Conservation (phyloP, 768 basidiomycete genomes). For the Aureoboletus auriporus region DNA sequence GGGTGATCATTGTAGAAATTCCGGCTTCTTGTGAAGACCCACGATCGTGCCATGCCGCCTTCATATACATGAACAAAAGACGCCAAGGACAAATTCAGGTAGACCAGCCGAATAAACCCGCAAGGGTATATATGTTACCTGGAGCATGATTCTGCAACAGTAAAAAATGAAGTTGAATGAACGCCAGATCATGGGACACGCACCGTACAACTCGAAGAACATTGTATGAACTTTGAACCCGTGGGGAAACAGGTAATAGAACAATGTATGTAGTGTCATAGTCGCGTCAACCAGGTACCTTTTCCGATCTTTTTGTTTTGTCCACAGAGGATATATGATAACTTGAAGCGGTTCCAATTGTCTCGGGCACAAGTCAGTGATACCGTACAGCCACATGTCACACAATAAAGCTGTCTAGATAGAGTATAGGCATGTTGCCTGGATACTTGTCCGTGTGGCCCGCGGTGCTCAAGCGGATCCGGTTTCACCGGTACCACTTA, state of each 20-base stretch:
- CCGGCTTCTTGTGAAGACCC: background rate
- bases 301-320: constrained; percentile 16
- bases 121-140: background rate
- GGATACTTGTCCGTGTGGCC: no score
- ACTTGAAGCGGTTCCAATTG: constrained; percentile 16
- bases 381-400: constrained; percentile 16
- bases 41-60: background rate
- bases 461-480: no score
- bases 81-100: background rate
- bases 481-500: no score
- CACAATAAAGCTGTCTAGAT: no score
- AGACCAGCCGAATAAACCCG: background rate
- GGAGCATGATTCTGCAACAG: no score
- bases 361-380: constrained; percentile 11
- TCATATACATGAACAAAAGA: constrained; percentile 22
- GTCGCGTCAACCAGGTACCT: background rate
- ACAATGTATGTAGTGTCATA: no score
- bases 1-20: background rate
- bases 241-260: no score
- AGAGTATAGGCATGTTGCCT: no score
- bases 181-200: background rate
- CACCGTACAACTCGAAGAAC: background rate
- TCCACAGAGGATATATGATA: background rate
- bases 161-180: background rate
- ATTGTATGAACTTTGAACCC: background rate